Evolutionary conservation across 1,284 basidiomycete genomes (phyloP), one percentile per base, ranked within the genome.

Genomic region (Cryptococcus sp.): DNA sequence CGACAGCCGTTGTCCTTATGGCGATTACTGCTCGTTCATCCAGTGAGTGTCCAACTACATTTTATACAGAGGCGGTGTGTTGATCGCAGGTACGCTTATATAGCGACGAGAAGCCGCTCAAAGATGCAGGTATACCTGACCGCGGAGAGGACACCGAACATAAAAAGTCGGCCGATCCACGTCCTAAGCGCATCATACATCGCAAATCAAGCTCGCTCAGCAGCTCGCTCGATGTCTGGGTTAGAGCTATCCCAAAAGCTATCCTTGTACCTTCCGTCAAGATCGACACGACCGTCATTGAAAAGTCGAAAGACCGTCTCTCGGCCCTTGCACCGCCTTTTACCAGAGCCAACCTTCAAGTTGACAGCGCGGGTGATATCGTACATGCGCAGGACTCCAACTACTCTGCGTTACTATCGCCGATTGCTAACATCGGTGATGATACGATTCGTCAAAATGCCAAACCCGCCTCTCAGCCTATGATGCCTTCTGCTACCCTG

Each of bases 21-120:
- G 77, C 25, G 69, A 73, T 23, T 77, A 75, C 57, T 79, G 77
- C 64, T 77, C 75, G 17, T 79, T 79, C 64, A 69, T 78, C 46
- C 77, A 79, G 69, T 68, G 39, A 50, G 67, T 64, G 13, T 26
- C 7, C 37, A n/a, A 5, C 29, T 23, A 20, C 25, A n/a, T 15
- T 16, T 34, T 19, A 45, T 20, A 22, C 13, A n/a, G 41, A 16
- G 8, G 5, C 5, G 11, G 2, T 44, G 41, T 44, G 22, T 16
- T 44, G 19, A 19, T 44, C 13, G 41, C 41, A 15, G 41, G 7
- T 44, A 20, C 40, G 3, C 23, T 22, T 29, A 17, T 13, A 17
- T 22, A 58, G 52, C 25, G 57, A 58, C 26, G 57, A 54, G 52
- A 54, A 58, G 40, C n/a, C 46, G 46, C 20, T 20, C 20, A 47